These are phyloP conservation scores for Naganishia liquefaciens DNA, from an alignment of 1,284 basidiomycete species.

Conservation along the genomic window DNA sequence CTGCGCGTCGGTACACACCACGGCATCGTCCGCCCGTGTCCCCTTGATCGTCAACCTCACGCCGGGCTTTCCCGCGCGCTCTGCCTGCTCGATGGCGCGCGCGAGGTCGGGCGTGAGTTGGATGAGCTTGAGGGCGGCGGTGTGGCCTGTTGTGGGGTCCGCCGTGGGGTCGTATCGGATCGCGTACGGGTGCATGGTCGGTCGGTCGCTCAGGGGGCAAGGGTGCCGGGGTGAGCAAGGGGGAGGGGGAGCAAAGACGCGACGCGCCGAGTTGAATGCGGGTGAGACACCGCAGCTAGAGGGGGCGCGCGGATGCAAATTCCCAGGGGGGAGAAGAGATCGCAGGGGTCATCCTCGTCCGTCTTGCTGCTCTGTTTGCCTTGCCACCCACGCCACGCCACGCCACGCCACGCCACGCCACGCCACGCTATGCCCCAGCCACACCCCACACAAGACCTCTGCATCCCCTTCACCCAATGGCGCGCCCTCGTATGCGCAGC, in stretches of 20 bases:
- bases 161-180: constrained; percentile 24
- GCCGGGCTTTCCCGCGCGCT: constrained; percentile 29
- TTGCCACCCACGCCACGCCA: not conserved
- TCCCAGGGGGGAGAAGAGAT: too few species aligned
- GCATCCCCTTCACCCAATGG: constrained; percentile 77
- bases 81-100: constrained; percentile 44
- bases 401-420: not conserved
- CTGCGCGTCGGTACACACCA: constrained; percentile 74
- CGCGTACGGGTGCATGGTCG: not conserved
- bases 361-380: not conserved
- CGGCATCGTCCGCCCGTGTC: constrained; percentile 74
- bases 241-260: not conserved
- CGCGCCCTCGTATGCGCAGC: not conserved
- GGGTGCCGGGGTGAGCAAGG: not conserved
- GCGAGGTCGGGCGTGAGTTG: constrained; percentile 52
- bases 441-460: constrained; percentile 82
- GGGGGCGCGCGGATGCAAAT: too few species aligned
- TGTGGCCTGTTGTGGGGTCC: constrained; percentile 16
- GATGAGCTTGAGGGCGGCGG: constrained; percentile 51
- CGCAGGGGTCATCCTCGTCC: too few species aligned
- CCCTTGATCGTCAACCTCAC: constrained; percentile 72
- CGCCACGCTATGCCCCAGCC: constrained; percentile 55
- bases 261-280: not conserved
- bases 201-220: not conserved
- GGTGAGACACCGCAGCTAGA: too few species aligned